Evolutionary conservation across 768 basidiomycete species (phyloP).

Genomic region (Asterophora parasitica): DNA sequence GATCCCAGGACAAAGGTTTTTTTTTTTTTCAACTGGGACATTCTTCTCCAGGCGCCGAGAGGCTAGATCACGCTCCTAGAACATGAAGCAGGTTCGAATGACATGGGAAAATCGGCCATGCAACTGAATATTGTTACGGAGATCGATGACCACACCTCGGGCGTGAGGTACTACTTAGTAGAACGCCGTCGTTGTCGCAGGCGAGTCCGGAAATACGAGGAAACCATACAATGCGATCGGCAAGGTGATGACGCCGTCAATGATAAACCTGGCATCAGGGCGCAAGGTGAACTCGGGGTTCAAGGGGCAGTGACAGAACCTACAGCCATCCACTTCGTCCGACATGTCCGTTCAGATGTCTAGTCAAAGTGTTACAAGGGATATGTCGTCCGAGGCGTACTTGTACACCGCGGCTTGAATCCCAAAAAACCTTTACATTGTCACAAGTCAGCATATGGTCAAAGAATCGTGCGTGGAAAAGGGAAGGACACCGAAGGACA

Average conservation of each 20-base stretch:
- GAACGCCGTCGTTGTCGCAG: slow-evolving; percentile 56
- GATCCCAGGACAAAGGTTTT: slow-evolving; percentile 37
- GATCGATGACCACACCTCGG: slow-evolving; percentile 37
- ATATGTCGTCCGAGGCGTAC: slow-evolving; percentile 27
- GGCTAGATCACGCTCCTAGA: slow-evolving; percentile 52
- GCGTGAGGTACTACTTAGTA: slow-evolving; percentile 60
- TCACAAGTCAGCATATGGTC: neutral
- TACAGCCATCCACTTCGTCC: slow-evolving; percentile 53
- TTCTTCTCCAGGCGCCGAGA: slow-evolving; percentile 40
- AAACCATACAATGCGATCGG: slow-evolving; percentile 72
- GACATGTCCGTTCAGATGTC: slow-evolving; percentile 46
- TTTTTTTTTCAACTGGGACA: slow-evolving; percentile 35
- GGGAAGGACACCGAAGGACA: slow-evolving; percentile 34
- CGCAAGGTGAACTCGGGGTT: slow-evolving; percentile 2
- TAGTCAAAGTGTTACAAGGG: slow-evolving; percentile 17
- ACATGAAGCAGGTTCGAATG: neutral
- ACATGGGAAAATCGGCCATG: slow-evolving; percentile 6
- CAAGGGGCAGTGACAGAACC: slow-evolving; percentile 16
- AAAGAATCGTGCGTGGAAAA: neutral
- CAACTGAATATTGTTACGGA: neutral
- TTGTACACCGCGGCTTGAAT: slow-evolving; percentile 61
- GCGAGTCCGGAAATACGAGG: slow-evolving; percentile 68
- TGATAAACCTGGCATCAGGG: slow-evolving; percentile 45
- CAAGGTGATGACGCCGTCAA: slow-evolving; percentile 66
- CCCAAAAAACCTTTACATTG: slow-evolving; percentile 50